Base-by-base conservation (phyloP, 1,284 basidiomycete species). In the Ustilago hordei region DNA sequence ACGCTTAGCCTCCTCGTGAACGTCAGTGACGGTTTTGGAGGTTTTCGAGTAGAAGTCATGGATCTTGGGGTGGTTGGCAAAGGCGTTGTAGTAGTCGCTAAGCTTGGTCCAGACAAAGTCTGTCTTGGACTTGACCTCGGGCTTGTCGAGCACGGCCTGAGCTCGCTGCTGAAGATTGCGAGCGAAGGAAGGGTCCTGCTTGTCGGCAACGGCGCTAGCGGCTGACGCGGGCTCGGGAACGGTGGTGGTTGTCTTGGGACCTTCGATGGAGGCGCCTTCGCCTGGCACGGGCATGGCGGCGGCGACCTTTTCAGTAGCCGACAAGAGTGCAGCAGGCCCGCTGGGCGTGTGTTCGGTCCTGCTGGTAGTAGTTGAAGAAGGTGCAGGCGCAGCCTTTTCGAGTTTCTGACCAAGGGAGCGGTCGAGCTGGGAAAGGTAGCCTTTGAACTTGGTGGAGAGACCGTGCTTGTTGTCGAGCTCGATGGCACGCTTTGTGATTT, bases 1-100 rank as follows among this genome's bases (percentile, higher is more conserved):
- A 50, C 94, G 90, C 65, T 89, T 88, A 1, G 94, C 94, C 86
- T 95, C 94, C 81, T 94, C 93, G 83, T 95, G 94, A 61, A 95
- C 93, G 82, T 95, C 93, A 41, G 89, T 85, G 17, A 93, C 90
- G 83, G 94, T 92, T 87, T 95, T 95, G 35, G 91, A 89, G 1
- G 93, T 93, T 28, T 87, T 88, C 9, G 92, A 93, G 88, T 95
- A 95, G 86, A 94, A 95, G 0, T 87, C 82, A 64, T 87, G 80
- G 61, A 89, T 82, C 50, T 68, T 72, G 28, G 79, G 79, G 38
- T 82, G 81, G 64, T 82, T 81, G 52, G 72, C 68, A 45, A 78
- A 67, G 48, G 74, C 70, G 55, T 78, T 81, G 78, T 82, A 82
- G 70, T 82, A 82, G 38, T 81, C 79, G 62, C 59, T 75, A n/a